phyloP scores from a whole-genome alignment of 169 alveolate genomes.

The Plasmodium berghei region DNA sequence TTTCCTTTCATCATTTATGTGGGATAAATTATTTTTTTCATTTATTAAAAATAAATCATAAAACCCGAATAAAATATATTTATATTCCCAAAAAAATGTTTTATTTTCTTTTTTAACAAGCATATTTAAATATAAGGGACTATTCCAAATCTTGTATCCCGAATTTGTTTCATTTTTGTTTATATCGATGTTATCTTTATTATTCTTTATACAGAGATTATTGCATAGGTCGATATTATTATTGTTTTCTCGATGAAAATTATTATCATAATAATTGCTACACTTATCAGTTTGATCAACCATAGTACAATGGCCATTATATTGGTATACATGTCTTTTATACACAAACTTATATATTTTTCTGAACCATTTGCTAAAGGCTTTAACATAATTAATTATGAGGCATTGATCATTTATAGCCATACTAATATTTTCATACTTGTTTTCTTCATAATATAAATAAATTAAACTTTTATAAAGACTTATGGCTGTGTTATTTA shows the following conservation, averaged over 20 bases:
- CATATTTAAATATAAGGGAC: neutral
- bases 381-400: constrained; percentile 38
- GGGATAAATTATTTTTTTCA: constrained; percentile 6
- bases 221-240: neutral
- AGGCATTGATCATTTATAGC: constrained; percentile 36
- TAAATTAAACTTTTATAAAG: constrained; percentile 32
- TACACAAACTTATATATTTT: neutral
- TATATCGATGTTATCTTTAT: neutral
- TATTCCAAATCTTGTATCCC: too few relatives aligned
- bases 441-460: constrained; percentile 52
- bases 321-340: neutral
- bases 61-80: constrained; percentile 60
- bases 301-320: neutral
- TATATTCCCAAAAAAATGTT: constrained; percentile 46
- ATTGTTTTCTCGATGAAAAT: neutral
- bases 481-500: constrained; percentile 27
- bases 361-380: constrained; percentile 36
- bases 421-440: constrained; percentile 41
- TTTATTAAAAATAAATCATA: constrained; percentile 59
- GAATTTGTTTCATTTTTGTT: too few relatives aligned
- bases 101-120: neutral
- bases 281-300: neutral
- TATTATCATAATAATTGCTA: too few relatives aligned
- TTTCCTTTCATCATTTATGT: constrained; percentile 21
- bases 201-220: neutral